phyloP scores from a whole-genome alignment of 768 basidiomycete species.

The Bullera alba region DNA sequence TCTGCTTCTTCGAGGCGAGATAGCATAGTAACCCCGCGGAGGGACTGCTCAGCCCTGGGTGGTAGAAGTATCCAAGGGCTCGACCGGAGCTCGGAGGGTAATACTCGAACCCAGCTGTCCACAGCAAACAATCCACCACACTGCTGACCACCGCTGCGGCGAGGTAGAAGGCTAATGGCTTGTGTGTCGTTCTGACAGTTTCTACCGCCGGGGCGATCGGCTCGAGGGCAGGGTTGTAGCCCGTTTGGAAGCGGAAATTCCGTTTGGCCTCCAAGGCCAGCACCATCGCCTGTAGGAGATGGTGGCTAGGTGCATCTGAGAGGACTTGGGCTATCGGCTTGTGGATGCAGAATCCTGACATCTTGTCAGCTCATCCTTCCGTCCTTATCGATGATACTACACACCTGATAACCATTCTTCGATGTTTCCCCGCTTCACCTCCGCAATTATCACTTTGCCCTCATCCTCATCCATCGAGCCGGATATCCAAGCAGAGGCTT shows the following conservation, averaged over 20 bases:
- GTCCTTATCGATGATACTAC: background rate
- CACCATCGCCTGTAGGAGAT: slow-evolving; percentile 5
- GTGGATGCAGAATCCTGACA: slow-evolving; percentile 8
- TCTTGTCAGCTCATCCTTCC: background rate
- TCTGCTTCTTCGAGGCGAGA: background rate
- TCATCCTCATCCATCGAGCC: too few species aligned
- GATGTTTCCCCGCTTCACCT: slow-evolving; percentile 12
- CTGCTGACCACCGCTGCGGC: background rate
- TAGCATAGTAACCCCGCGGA: slow-evolving; percentile 2
- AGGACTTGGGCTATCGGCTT: background rate
- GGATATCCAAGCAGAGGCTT: too few species aligned
- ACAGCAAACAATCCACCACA: slow-evolving; percentile 1
- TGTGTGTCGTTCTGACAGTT: background rate
- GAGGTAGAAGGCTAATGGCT: slow-evolving; percentile 6
- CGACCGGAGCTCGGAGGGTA: background rate
- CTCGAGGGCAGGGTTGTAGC: slow-evolving; percentile 2
- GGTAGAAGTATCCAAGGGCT: slow-evolving; percentile 2
- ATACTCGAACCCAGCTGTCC: slow-evolving; percentile 2
- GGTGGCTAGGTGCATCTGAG: slow-evolving; percentile 4
- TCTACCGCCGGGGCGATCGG: slow-evolving; percentile 1
- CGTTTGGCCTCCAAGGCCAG: slow-evolving; percentile 4
- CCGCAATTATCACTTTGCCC: background rate
- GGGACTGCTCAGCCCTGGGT: slow-evolving; percentile 2
- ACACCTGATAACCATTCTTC: slow-evolving; percentile 11
- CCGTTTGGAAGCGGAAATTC: slow-evolving; percentile 10